Base-by-base conservation (phyloP, 345 rosid genomes). In the Rhizophora apiculata region DNA sequence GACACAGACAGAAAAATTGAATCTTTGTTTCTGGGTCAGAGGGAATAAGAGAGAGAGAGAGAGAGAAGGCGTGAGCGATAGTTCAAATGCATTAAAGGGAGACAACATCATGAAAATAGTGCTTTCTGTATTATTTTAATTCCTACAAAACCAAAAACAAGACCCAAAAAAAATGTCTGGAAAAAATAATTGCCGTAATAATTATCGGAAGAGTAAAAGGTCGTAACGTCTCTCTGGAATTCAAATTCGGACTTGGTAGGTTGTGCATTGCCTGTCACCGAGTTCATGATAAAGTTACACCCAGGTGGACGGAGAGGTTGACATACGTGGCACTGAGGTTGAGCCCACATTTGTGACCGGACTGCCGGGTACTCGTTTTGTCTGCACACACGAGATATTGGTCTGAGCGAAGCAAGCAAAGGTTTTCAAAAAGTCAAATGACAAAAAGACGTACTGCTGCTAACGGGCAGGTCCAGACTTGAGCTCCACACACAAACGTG, bases 161-260 rank as follows among this genome's bases (percentile, higher is more conserved):
- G 13, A 43, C 18, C 5, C 0, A 3, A 43, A 37, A 37, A 37
- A 43, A 43, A 43, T 2, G 19, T 15, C 5, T 43, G 3, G 49
- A 43, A 15, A 13, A 43, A 13, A 43, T 69, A 16, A 0, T 31
- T 27, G 20, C 39, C 37, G 34, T 62, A 20, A 39, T 39, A 39
- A 39, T 39, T 39, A 39, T 39, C 11, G 18, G 16, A 46, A 56
- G n/a, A 20, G 27, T 2, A 4, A 24, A 76, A 78, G 60, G 68
- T 48, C 70, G 36, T 69, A 89, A 89, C 95, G 91, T 84, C 95
- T 87, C 91, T 89, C 72, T 57, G 68, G 67, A 72, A 78, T 88
- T 86, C 91, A 85, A 88, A 88, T 83, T 85, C 81, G 77, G 68
- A 84, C 82, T 69, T 43, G 49, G 18, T 13, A 1, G 49, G 49